Conservation (phyloP, 495 filamentous ascomycete genomes). For the Talaromyces wortmannii region DNA sequence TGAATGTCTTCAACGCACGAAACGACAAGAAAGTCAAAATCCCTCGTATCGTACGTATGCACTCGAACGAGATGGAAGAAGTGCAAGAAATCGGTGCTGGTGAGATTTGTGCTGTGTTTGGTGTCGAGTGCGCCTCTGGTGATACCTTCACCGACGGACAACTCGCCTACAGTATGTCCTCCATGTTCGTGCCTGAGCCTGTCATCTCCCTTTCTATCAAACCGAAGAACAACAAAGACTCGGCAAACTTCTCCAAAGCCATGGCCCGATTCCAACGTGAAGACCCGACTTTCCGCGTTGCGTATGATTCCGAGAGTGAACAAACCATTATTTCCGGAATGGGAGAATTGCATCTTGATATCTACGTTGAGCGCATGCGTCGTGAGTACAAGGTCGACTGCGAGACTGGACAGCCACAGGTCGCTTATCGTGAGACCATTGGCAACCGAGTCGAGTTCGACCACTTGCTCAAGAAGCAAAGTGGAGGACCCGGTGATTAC, state of each 20-base stretch:
- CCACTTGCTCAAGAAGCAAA: slow-evolving; percentile 92
- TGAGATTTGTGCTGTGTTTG: slow-evolving; percentile 98
- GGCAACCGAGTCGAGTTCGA: slow-evolving; percentile 72
- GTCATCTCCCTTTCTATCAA: slow-evolving; percentile 98
- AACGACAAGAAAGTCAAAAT: slow-evolving; percentile 94
- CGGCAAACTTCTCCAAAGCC: slow-evolving; percentile 93
- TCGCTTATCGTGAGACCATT: slow-evolving; percentile 96
- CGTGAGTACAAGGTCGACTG: slow-evolving; percentile 96
- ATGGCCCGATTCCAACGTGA: slow-evolving; percentile 99
- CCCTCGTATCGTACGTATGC: slow-evolving; percentile 97
- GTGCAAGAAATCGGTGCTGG: slow-evolving; percentile 85
- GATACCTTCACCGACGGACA: slow-evolving; percentile 97
- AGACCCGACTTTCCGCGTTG: slow-evolving; percentile 95
- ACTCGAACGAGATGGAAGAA: slow-evolving; percentile 99
- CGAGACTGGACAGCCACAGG: slow-evolving; percentile 91
- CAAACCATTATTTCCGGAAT: slow-evolving; percentile 98
- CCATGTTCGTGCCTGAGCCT: slow-evolving; percentile 98
- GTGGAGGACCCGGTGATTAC: slow-evolving; percentile 92
- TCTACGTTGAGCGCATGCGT: slow-evolving; percentile 97
- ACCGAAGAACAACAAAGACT: slow-evolving; percentile 90
- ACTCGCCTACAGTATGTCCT: slow-evolving; percentile 92
- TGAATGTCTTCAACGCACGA: slow-evolving; percentile 88
- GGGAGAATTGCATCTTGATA: slow-evolving; percentile 95
- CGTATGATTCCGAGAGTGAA: slow-evolving; percentile 81
- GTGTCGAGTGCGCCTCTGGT: slow-evolving; percentile 95